Evolutionary conservation across 2,329 filamentous ascomycete species (phyloP).

Genomic region (Pseudogymnoascus sp.): DNA sequence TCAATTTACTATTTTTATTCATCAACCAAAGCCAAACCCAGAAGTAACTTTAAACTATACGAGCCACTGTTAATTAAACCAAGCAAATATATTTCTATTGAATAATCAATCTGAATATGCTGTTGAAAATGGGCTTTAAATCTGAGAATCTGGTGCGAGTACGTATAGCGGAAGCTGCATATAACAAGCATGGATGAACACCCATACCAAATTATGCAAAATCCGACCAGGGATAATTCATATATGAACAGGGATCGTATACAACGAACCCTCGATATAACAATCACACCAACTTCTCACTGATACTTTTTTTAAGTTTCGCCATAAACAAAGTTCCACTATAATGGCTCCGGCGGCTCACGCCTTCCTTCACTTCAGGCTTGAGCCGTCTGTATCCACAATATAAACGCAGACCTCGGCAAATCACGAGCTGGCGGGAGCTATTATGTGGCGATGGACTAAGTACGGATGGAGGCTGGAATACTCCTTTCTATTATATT

Average conservation of each 20-base stretch:
- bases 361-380: neutral
- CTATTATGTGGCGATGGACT: neutral
- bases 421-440: neutral
- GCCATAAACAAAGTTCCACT: neutral
- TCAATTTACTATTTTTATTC: neutral
- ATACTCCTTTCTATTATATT: neutral
- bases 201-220: neutral
- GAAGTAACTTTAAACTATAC: neutral
- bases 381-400: neutral
- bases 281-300: neutral
- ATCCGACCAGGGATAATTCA: neutral
- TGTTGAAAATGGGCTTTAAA: neutral
- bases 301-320: neutral
- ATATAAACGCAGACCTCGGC: slow-evolving; percentile 3
- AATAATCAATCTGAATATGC: neutral
- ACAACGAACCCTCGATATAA: neutral
- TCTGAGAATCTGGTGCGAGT: neutral
- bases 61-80: neutral
- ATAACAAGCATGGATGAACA: neutral
- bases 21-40: neutral
- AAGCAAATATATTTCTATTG: neutral
- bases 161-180: neutral
- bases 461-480: neutral
- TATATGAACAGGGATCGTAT: slow-evolving; percentile 4
- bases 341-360: neutral